phyloP scores from a whole-genome alignment of 2,329 filamentous ascomycete species.

The Lachnellula subtilissima region DNA sequence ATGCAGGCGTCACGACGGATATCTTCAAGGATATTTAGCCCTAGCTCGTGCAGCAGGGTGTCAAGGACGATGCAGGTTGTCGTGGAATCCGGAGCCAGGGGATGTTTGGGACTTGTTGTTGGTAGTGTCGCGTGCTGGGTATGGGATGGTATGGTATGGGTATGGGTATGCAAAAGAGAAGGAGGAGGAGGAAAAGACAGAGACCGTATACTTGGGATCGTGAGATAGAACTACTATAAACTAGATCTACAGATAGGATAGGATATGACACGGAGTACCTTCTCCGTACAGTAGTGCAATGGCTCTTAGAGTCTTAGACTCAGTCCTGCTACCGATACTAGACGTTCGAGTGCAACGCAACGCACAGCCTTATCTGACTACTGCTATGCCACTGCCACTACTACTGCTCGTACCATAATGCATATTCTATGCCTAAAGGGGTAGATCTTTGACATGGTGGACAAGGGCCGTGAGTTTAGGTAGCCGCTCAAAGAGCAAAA shows the following conservation, averaged over 20 bases:
- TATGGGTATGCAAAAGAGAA: background rate
- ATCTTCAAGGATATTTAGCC: slow-evolving; percentile 19
- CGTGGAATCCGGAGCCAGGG: slow-evolving; percentile 18
- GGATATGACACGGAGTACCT: no score
- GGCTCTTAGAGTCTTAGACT: no score
- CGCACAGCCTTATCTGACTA: background rate
- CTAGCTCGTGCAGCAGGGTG: slow-evolving; percentile 24
- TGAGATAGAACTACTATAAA: background rate
- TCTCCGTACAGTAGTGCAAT: no score
- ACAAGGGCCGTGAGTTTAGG: background rate
- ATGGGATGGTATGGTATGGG: no score
- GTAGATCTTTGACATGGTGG: background rate
- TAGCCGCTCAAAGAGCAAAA: background rate
- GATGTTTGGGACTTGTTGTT: slow-evolving; percentile 18
- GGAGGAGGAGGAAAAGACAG: background rate
- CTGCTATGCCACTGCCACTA: background rate
- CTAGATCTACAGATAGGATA: no score
- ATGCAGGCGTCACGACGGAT: slow-evolving; percentile 20
- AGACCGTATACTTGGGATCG: background rate
- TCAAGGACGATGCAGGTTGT: slow-evolving; percentile 16
- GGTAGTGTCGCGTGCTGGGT: background rate
- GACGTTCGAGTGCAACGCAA: background rate
- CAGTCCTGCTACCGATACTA: background rate
- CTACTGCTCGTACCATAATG: background rate
- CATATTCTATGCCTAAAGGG: slow-evolving; percentile 2